Evolutionary conservation across 1,284 basidiomycete genomes (phyloP), one percentile per base, ranked within the genome.

Genomic region (Moesziomyces antarcticus): DNA sequence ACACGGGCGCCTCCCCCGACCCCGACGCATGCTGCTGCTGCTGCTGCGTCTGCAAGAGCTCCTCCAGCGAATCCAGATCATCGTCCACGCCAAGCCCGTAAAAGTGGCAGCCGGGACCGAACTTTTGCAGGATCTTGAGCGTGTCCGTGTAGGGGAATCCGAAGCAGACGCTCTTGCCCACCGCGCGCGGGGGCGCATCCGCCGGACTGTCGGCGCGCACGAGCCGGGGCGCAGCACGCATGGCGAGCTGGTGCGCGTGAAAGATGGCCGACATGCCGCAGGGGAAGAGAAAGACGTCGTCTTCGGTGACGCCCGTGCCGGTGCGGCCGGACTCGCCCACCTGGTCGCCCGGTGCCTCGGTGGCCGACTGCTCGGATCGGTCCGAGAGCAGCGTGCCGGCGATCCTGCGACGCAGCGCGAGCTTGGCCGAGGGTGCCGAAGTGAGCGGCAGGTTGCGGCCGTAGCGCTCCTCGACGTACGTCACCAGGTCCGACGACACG

Each of bases 61-160:
- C 80, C 72, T 93, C 91, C 0, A 98, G 87, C 43, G 88, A 86
- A 69, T 91, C 89, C 18, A 97, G 88, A 64, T 97, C 93, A 4
- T 87, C 84, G 62, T 92, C 90, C 6, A 91, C 85, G 1, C 96
- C 96, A 67, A 89, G 87, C 3, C 95, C 96, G 63, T 93, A 89
- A 86, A 98, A 97, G 84, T 93, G 88, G 76, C 91, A 94, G 0
- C 97, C 97, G 1, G 93, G 92, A 1, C 97, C 97, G 93, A 95
- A 99, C 85, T 99, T 98, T 76, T 96, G 87, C 5, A 99, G 87
- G 45, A 97, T 90, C 85, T 99, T 99, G 66, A 97, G 88, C n/a
- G 96, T 98, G 84, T 99, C 97, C 10, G 91, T 93, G 85, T 98
- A 99, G 0, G 95, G 92, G 85, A 99, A 99, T 20, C 95, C 96